A percentile compares a stretch with the other conserved stretches of the same genome.
phyloP scores from a whole-genome alignment of 2,329 filamentous ascomycete genomes.

The Trematosphaeria pertusa region DNA sequence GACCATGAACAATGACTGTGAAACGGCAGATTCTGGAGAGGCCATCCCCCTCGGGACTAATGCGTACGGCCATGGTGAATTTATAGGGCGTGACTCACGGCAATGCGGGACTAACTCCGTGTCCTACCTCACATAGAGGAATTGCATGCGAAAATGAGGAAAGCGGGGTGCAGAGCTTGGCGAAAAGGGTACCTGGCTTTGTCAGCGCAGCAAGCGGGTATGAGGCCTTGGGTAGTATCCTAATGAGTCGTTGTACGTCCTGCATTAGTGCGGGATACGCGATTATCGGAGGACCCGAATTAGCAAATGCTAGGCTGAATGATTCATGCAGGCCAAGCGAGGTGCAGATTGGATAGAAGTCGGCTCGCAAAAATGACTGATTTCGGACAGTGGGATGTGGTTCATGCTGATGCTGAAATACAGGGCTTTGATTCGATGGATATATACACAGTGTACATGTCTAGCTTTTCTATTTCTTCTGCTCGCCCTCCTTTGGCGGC shows the following conservation, averaged over 20 bases:
- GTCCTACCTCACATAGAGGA: conserved; percentile 4
- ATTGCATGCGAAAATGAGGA: conserved; percentile 16
- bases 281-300: too few species aligned
- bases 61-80: conserved; percentile 5
- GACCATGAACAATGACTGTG: conserved; percentile 8
- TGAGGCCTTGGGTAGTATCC: conserved; percentile 10
- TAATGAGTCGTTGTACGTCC: too few species aligned
- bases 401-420: too few species aligned
- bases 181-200: conserved; percentile 14
- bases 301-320: too few species aligned
- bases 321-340: too few species aligned
- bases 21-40: conserved; percentile 7
- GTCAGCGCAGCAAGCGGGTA: conserved; percentile 7
- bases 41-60: conserved; percentile 25
- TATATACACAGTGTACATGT: conserved; percentile 50
- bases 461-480: conserved; percentile 76
- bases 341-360: conserved; percentile 2
- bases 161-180: conserved; percentile 36
- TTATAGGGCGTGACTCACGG: conserved; percentile 20
- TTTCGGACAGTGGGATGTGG: too few species aligned
- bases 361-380: background rate
- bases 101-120: conserved; percentile 1
- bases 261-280: too few species aligned
- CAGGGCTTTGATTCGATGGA: conserved; percentile 40
- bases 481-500: conserved; percentile 80